Base-by-base conservation (phyloP, 805 yeast genomes). In the Candida ipomoeae region DNA sequence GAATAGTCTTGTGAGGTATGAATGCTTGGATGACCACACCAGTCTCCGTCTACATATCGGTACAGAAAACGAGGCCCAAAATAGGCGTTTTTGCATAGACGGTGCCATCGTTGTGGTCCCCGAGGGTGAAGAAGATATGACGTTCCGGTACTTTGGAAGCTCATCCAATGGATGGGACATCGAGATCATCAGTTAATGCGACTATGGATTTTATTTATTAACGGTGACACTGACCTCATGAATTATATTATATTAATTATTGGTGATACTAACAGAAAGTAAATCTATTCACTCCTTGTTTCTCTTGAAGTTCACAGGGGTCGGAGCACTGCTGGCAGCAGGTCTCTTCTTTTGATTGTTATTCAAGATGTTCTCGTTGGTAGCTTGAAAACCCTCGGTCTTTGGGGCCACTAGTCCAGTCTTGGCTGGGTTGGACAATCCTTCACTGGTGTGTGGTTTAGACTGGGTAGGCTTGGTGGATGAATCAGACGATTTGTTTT, bases 21-120 rank as follows among this genome's bases (percentile, higher is more conserved):
- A 64, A 23, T 52, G 60, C 29, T 57, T 80, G 8, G 53, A 47
- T 4, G 46, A 53, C 5, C 52, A 55, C 2, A 74, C 70, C 39
- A 61, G 59, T 8, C 39, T 69, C 8, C 43, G 29, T 3, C 51
- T 70, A 38, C 39, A 49, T 3, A 52, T 59, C 3, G 44, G 36
- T 5, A 46, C 57, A 31, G 49, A 60, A 3, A 42, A 46, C 17
- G 46, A 51, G 7, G 40, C 48, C 3, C 60, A 58, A 11, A 59
- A 69, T n/a, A 67, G 78, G 53, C 67, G 89, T 33, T 75, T 84
- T 62, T 86, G 92, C 59, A 60, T 86, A 11, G 94, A 86, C 63
- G 94, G 94, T 0, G 67, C 77, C 17, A 82, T 81, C 20, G 55
- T 70, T 14, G 58, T 49, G 13, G 45, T 68, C 13, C 75, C 76